Percentiles rank a stretch among this genome's conserved stretches.
phyloP scores from a whole-genome alignment of 352 stramenopile genomes.

The Phytopythium oedochilum region DNA sequence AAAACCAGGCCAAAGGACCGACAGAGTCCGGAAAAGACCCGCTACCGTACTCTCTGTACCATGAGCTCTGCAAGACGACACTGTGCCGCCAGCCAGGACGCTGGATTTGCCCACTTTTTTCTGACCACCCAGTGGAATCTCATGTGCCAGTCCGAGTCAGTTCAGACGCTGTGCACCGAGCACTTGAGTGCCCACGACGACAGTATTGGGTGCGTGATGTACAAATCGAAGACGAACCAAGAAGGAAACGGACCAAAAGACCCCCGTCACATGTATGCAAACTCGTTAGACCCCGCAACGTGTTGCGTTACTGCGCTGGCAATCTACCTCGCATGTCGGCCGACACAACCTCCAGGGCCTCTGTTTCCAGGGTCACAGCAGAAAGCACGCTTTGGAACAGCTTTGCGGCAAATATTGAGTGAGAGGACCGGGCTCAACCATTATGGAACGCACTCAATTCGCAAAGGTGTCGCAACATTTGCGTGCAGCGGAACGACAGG shows the following conservation, averaged over 20 bases:
- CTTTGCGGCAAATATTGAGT: not conserved
- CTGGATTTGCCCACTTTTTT: constrained; percentile 8
- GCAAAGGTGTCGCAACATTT: constrained; percentile 4
- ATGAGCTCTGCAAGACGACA: not conserved
- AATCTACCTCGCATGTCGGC: constrained; percentile 3
- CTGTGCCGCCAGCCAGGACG: not conserved
- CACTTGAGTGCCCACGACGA: constrained; percentile 4
- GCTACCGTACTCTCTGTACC: constrained; percentile 5
- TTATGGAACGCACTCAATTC: not conserved
- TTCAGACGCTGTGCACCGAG: constrained; percentile 7
- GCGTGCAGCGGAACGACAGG: constrained; percentile 4
- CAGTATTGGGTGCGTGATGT: not conserved
- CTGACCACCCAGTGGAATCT: constrained; percentile 8
- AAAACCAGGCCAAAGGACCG: not conserved
- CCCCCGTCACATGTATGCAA: not conserved
- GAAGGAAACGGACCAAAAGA: not conserved
- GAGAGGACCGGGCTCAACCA: not conserved
- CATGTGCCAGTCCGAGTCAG: constrained; percentile 10
- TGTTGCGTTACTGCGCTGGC: constrained; percentile 5
- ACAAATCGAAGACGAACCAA: constrained; percentile 1
- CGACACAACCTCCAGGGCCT: not conserved
- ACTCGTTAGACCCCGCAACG: not conserved
- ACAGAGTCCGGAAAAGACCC: not conserved
- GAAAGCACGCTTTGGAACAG: constrained; percentile 5
- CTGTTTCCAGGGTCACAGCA: not conserved